Percentiles rank a stretch among this genome's conserved stretches.
Conservation (phyloP, 352 stramenopile species). For the Pythium pyrilobum region DNA sequence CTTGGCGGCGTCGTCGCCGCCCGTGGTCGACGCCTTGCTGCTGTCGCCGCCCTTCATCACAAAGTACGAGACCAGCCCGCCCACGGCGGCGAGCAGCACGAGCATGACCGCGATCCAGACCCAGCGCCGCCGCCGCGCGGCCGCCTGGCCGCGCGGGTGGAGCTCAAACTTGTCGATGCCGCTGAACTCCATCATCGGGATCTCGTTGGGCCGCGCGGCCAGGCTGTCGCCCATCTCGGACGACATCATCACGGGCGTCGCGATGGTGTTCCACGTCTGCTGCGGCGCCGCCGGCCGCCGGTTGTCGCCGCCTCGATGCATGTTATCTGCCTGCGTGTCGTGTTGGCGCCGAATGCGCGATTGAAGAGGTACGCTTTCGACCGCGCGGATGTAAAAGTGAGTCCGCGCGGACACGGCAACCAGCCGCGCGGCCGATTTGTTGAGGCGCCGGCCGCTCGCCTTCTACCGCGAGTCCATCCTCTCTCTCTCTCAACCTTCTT, state of each 20-base stretch:
- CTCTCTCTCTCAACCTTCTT: too few species aligned
- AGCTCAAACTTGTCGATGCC: slow-evolving; percentile 1
- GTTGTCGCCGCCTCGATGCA: neutral
- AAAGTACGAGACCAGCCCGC: slow-evolving; percentile 9
- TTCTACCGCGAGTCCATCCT: neutral
- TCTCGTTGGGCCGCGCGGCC: neutral
- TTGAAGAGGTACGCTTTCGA: neutral
- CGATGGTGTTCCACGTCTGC: slow-evolving; percentile 7
- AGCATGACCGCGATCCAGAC: slow-evolving; percentile 8
- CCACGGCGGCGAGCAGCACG: neutral
- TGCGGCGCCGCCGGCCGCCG: neutral
- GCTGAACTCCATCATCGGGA: slow-evolving; percentile 15
- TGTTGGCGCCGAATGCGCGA: neutral
- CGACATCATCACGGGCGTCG: slow-evolving; percentile 8
- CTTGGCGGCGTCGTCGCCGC: neutral
- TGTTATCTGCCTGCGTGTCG: neutral
- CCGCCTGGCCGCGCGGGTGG: slow-evolving; percentile 1
- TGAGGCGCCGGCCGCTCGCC: neutral
- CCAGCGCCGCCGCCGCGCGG: neutral
- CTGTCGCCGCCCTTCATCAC: slow-evolving; percentile 4
- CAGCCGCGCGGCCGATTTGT: too few species aligned
- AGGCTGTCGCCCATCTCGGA: neutral
- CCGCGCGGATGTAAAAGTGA: neutral
- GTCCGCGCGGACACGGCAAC: neutral
- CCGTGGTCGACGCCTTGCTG: neutral